A percentile compares a stretch with the other conserved stretches of the same genome.
phyloP scores from a whole-genome alignment of 495 filamentous ascomycete genomes.

The Jackrogersella minutella region DNA sequence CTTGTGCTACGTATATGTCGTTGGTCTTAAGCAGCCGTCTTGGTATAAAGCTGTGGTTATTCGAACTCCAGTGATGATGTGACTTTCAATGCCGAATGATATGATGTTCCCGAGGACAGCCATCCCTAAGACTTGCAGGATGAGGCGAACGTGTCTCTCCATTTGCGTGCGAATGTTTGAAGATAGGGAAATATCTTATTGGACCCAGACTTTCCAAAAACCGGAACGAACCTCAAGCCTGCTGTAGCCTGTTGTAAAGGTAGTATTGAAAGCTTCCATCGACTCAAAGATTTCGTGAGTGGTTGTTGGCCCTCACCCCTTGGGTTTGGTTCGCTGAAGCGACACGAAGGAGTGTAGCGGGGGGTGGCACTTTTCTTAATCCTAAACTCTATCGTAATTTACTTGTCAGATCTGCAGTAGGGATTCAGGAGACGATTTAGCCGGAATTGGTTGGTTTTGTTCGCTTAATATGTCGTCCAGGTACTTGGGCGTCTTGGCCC shows the following conservation, averaged over 20 bases:
- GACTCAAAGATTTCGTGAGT: slow-evolving; percentile 14
- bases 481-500: slow-evolving; percentile 41
- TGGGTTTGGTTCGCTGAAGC: slow-evolving; percentile 19
- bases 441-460: slow-evolving; percentile 35
- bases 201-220: slow-evolving; percentile 30
- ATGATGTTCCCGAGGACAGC: slow-evolving; percentile 14
- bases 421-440: slow-evolving; percentile 36
- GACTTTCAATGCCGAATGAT: slow-evolving; percentile 5
- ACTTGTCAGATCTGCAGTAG: slow-evolving; percentile 41
- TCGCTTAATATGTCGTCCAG: slow-evolving; percentile 41
- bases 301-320: neutral
- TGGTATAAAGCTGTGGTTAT: slow-evolving; percentile 1
- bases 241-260: slow-evolving; percentile 24
- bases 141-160: slow-evolving; percentile 21
- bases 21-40: neutral
- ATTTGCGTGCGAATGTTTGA: slow-evolving; percentile 23
- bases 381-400: slow-evolving; percentile 41
- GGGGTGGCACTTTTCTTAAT: slow-evolving; percentile 37
- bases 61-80: neutral
- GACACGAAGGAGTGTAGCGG: slow-evolving; percentile 29
- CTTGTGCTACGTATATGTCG: slow-evolving; percentile 1
- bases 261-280: slow-evolving; percentile 30
- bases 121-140: slow-evolving; percentile 23
- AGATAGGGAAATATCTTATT: slow-evolving; percentile 27
- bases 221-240: slow-evolving; percentile 35